Conservation (phyloP, 805 yeast species). For the Starmerella davenportii region DNA sequence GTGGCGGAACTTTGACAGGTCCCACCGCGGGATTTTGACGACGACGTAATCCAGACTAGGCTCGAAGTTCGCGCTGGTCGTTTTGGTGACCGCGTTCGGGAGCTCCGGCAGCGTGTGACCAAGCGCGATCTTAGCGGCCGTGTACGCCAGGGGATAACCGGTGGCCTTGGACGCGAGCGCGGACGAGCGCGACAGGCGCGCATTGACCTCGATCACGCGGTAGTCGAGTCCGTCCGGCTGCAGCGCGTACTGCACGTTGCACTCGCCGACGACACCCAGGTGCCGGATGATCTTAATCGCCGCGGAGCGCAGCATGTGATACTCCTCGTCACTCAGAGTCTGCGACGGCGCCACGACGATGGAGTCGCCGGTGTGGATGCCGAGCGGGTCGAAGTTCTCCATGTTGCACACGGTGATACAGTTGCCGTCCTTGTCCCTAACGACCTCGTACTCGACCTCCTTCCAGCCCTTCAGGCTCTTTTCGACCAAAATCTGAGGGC, state of each 20-base stretch:
- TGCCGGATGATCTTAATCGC: constrained; percentile 96
- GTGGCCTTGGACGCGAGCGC: constrained; percentile 98
- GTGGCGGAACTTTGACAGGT: constrained; percentile 82
- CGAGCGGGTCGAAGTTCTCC: constrained; percentile 98
- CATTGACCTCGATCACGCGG: constrained; percentile 94
- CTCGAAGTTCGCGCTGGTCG: constrained; percentile 91
- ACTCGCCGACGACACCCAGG: constrained; percentile 96
- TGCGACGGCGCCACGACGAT: constrained; percentile 98
- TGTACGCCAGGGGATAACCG: constrained; percentile 95
- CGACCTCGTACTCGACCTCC: constrained; percentile 96
- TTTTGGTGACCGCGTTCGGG: constrained; percentile 90
- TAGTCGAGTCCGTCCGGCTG: constrained; percentile 92
- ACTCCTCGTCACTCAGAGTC: constrained; percentile 90
- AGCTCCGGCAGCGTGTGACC: constrained; percentile 89
- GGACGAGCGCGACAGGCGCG: constrained; percentile 89
- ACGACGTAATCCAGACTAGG: constrained; percentile 94
- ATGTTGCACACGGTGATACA: constrained; percentile 97
- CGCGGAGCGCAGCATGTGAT: constrained; percentile 93
- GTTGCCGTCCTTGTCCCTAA: constrained; percentile 87
- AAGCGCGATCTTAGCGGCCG: constrained; percentile 92
- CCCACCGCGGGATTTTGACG: constrained; percentile 98
- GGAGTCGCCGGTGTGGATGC: constrained; percentile 97
- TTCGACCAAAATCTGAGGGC: constrained; percentile 93
- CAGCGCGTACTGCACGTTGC: constrained; percentile 92
- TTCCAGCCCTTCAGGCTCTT: constrained; percentile 98